Conservation (phyloP, 257 asterid genomes). For the Solanum pinnatisectum region DNA sequence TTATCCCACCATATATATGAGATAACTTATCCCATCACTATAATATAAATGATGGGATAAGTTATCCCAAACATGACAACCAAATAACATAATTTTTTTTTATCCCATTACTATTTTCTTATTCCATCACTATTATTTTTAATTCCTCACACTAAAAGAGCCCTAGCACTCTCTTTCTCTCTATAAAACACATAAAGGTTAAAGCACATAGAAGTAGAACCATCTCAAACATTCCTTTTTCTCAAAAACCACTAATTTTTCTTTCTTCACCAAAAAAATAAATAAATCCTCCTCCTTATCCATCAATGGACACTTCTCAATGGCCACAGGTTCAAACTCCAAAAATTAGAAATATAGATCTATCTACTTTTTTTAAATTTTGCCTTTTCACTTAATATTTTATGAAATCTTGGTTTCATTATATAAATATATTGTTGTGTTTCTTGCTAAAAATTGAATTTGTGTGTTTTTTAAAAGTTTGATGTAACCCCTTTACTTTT, state of each 20-base stretch:
- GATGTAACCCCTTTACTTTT: not conserved
- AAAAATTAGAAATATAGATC: not conserved
- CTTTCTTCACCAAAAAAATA: not conserved
- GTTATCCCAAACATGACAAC: too few relatives aligned
- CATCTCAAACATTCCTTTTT: conserved; percentile 42
- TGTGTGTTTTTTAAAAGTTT: not conserved
- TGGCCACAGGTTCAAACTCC: conserved; percentile 69
- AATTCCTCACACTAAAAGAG: too few relatives aligned
- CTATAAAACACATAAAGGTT: not conserved
- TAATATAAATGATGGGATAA: too few relatives aligned
- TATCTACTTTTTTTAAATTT: not conserved
- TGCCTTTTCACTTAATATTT: not conserved
- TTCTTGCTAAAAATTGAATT: not conserved
- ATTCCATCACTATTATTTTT: too few relatives aligned
- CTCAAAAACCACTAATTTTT: conserved; percentile 19
- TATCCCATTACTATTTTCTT: too few relatives aligned
- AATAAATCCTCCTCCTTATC: not conserved
- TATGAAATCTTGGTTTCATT: not conserved
- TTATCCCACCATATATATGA: too few relatives aligned
- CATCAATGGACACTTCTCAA: conserved; percentile 68
- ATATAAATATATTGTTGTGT: not conserved
- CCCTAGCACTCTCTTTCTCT: not conserved
- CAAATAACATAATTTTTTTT: too few relatives aligned
- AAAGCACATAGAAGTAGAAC: conserved; percentile 23
- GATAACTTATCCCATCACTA: too few relatives aligned